These are phyloP conservation scores for Elongisporangium undulatum DNA, from an alignment of 352 stramenopile species.

Conservation along the genomic window DNA sequence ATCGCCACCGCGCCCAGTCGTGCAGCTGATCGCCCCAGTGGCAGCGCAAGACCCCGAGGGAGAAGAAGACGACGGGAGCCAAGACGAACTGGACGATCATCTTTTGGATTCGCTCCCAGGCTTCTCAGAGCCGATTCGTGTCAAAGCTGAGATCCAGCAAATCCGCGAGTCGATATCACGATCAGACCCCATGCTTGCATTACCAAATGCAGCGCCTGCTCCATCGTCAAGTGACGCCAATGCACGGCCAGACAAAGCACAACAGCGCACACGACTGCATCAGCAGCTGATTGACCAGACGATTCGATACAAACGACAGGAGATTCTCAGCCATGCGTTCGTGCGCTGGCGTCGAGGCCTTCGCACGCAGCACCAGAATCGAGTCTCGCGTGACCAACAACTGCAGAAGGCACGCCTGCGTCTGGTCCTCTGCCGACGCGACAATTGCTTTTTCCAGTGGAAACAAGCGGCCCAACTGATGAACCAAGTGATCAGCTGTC, in stretches of 20 bases:
- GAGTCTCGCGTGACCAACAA: conserved; percentile 23
- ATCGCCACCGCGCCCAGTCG: background rate
- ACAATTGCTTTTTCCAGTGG: conserved; percentile 37
- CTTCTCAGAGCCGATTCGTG: conserved; percentile 24
- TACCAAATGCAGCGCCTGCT: background rate
- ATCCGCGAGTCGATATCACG: background rate
- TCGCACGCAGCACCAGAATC: conserved; percentile 40
- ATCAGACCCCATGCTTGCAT: background rate
- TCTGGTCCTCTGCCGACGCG: conserved; percentile 23
- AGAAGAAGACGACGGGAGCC: conserved; percentile 2
- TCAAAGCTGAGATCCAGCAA: background rate
- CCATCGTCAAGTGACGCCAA: background rate
- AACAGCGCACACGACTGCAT: conserved; percentile 32
- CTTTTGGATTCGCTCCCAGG: conserved; percentile 26
- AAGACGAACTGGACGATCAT: conserved; percentile 5
- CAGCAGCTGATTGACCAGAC: conserved; percentile 58
- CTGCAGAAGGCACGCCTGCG: conserved; percentile 10
- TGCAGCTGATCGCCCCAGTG: background rate
- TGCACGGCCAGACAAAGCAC: background rate
- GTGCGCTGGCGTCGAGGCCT: conserved; percentile 50
- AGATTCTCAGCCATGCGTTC: conserved; percentile 36
- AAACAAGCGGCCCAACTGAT: conserved; percentile 13
- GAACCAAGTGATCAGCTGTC: conserved; percentile 28
- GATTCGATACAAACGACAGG: conserved; percentile 31
- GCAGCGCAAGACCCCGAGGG: background rate